A percentile compares a stretch with the other conserved stretches of the same genome.
phyloP scores from a whole-genome alignment of 805 yeast genomes.

The Wickerhamomyces tratensis region DNA sequence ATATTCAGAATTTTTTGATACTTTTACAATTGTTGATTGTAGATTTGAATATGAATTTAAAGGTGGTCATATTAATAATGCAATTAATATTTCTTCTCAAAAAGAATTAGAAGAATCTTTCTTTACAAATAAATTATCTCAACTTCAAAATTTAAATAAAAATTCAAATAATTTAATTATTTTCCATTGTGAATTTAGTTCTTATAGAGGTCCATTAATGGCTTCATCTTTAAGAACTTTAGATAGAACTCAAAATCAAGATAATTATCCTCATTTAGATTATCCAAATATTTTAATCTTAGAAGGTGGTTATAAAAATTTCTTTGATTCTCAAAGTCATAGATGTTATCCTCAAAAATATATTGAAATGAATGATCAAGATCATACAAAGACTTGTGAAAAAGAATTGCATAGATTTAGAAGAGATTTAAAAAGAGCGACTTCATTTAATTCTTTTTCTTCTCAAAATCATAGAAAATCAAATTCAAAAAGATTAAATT shows the following conservation, averaged over 20 bases:
- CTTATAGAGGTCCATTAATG: slow-evolving; percentile 90
- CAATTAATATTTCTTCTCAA: slow-evolving; percentile 67
- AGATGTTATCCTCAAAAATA: slow-evolving; percentile 73
- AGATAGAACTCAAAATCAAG: slow-evolving; percentile 68
- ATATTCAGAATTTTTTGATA: slow-evolving; percentile 31
- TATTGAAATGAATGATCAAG: slow-evolving; percentile 73
- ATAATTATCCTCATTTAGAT: slow-evolving; percentile 68
- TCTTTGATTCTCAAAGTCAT: slow-evolving; percentile 47
- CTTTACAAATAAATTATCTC: slow-evolving; percentile 14
- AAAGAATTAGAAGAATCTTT: slow-evolving; percentile 56
- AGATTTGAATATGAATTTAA: slow-evolving; percentile 85
- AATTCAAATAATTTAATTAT: slow-evolving; percentile 41
- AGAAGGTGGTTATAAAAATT: slow-evolving; percentile 85
- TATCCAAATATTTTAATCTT: slow-evolving; percentile 86
- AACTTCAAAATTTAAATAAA: slow-evolving; percentile 9
- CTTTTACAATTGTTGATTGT: slow-evolving; percentile 64
- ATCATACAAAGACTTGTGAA: slow-evolving; percentile 42
- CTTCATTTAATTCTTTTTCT: slow-evolving; percentile 20
- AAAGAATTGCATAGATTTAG: slow-evolving; percentile 44
- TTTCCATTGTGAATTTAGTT: slow-evolving; percentile 92
- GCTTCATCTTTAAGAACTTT: slow-evolving; percentile 77
- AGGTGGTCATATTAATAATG: slow-evolving; percentile 88
- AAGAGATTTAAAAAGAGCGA: slow-evolving; percentile 29
- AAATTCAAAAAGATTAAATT: slow-evolving; percentile 1
- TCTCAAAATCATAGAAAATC: slow-evolving; percentile 12